phyloP scores from a whole-genome alignment of 352 stramenopile species.

The Pythium oligandrum region DNA sequence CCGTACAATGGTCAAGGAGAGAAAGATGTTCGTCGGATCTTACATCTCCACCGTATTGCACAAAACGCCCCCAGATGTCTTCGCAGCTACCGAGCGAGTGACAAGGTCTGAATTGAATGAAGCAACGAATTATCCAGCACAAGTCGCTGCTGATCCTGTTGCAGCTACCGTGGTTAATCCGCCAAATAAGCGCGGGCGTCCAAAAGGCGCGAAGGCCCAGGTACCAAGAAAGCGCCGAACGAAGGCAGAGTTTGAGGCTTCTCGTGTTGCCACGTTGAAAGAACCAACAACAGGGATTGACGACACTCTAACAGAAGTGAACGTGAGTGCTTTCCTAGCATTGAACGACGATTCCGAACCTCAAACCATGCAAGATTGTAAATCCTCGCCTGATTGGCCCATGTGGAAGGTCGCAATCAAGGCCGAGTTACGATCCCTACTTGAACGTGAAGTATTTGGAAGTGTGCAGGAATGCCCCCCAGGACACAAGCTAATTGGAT shows the following conservation, averaged over 20 bases:
- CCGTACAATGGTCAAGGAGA: slow-evolving; percentile 16
- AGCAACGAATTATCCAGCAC: slow-evolving; percentile 9
- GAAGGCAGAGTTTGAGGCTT: slow-evolving; percentile 5
- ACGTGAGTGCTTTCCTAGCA: slow-evolving; percentile 11
- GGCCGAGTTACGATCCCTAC: slow-evolving; percentile 7
- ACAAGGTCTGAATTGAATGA: slow-evolving; percentile 10
- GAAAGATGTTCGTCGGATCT: slow-evolving; percentile 16
- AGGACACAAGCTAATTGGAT: slow-evolving; percentile 11
- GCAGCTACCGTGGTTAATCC: neutral
- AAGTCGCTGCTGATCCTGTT: slow-evolving; percentile 3
- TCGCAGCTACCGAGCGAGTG: slow-evolving; percentile 12
- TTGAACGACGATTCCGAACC: slow-evolving; percentile 7
- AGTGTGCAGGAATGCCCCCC: slow-evolving; percentile 11
- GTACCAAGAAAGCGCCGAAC: slow-evolving; percentile 7
- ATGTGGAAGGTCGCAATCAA: slow-evolving; percentile 11
- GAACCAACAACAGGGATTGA: too few relatives aligned
- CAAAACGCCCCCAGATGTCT: slow-evolving; percentile 12
- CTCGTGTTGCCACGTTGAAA: neutral
- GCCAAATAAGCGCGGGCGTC: slow-evolving; percentile 7
- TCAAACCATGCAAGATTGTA: slow-evolving; percentile 8
- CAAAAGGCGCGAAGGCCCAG: slow-evolving; percentile 9
- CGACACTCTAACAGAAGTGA: slow-evolving; percentile 3
- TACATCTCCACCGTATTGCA: slow-evolving; percentile 12
- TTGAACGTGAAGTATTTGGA: slow-evolving; percentile 13
- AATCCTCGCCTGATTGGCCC: slow-evolving; percentile 5